phyloP scores from a whole-genome alignment of 2,329 filamentous ascomycete genomes.

The Aspergillus sp. region DNA sequence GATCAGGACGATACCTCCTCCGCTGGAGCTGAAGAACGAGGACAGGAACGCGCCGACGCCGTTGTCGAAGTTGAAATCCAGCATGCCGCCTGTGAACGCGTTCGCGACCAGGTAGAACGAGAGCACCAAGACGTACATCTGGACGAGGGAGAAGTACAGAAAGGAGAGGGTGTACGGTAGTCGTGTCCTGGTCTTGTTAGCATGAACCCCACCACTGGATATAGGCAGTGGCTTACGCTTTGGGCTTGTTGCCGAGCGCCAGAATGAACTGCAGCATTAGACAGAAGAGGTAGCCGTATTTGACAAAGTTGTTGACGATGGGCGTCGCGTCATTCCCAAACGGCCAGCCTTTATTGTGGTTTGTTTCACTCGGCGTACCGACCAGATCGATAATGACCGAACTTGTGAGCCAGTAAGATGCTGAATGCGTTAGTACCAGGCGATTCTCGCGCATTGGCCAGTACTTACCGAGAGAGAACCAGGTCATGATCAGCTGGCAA shows the following conservation, averaged over 20 bases:
- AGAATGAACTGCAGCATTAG: slow-evolving; percentile 94
- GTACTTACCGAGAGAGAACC: slow-evolving; percentile 68
- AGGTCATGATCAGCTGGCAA: slow-evolving; percentile 82
- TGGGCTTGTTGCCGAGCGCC: slow-evolving; percentile 92
- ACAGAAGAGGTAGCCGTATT: slow-evolving; percentile 90
- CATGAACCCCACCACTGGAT: not conserved
- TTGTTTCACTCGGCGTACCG: slow-evolving; percentile 62
- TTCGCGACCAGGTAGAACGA: slow-evolving; percentile 83
- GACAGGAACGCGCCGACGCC: slow-evolving; percentile 66
- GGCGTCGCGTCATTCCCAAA: slow-evolving; percentile 86
- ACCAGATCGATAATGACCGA: slow-evolving; percentile 97
- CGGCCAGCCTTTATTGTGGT: slow-evolving; percentile 70
- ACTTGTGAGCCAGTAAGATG: slow-evolving; percentile 96
- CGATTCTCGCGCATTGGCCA: no score
- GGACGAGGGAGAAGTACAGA: slow-evolving; percentile 89
- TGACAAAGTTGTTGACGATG: slow-evolving; percentile 84
- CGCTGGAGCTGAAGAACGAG: slow-evolving; percentile 77
- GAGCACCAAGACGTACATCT: slow-evolving; percentile 84
- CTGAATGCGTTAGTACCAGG: slow-evolving; percentile 48
- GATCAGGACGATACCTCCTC: slow-evolving; percentile 89
- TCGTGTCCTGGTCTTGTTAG: slow-evolving; percentile 2
- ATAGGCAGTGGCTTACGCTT: slow-evolving; percentile 60
- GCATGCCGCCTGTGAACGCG: slow-evolving; percentile 66
- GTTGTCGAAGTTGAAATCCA: slow-evolving; percentile 63
- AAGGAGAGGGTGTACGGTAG: slow-evolving; percentile 57